Percentiles rank a stretch among this genome's conserved stretches.
phyloP scores from a whole-genome alignment of 2,329 filamentous ascomycete species.

The Ascochyta fabae region DNA sequence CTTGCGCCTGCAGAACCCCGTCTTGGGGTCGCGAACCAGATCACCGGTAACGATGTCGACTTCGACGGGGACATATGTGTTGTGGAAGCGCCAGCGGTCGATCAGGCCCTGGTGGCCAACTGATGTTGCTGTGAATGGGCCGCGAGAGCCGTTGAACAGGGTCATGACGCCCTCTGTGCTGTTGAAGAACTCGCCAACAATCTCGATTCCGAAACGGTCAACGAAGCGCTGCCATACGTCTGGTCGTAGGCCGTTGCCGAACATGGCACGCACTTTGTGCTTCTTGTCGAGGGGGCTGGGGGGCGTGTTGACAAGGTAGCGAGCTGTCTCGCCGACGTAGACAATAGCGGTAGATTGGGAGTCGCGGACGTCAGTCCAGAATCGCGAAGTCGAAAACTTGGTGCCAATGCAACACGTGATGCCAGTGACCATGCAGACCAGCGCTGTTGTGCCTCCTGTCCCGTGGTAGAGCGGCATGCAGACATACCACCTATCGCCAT shows the following conservation, averaged over 20 bases:
- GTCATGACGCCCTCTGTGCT: conserved; percentile 74
- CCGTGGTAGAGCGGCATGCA: conserved; percentile 83
- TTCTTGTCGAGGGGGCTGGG: conserved; percentile 66
- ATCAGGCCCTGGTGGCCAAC: conserved; percentile 76
- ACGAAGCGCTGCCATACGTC: conserved; percentile 72
- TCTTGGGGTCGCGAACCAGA: conserved; percentile 69
- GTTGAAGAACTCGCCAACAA: conserved; percentile 78
- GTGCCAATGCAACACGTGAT: conserved; percentile 67
- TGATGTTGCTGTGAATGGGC: conserved; percentile 67
- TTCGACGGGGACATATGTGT: conserved; percentile 69
- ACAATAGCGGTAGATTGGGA: conserved; percentile 73
- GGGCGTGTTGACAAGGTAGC: conserved; percentile 74
- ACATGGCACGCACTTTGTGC: conserved; percentile 66
- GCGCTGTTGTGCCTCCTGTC: conserved; percentile 68
- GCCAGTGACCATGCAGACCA: conserved; percentile 62
- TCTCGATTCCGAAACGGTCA: conserved; percentile 67
- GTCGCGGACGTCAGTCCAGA: conserved; percentile 75
- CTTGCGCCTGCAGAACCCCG: conserved; percentile 69
- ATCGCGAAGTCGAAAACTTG: conserved; percentile 71
- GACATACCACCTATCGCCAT: conserved; percentile 71
- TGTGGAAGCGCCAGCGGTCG: conserved; percentile 58
- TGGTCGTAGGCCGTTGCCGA: conserved; percentile 71
- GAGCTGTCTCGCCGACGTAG: conserved; percentile 79
- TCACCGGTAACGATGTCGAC: conserved; percentile 73
- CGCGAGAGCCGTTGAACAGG: conserved; percentile 64